phyloP scores from a whole-genome alignment of 441 rosid genomes.

The Eutrema salsugineum region DNA sequence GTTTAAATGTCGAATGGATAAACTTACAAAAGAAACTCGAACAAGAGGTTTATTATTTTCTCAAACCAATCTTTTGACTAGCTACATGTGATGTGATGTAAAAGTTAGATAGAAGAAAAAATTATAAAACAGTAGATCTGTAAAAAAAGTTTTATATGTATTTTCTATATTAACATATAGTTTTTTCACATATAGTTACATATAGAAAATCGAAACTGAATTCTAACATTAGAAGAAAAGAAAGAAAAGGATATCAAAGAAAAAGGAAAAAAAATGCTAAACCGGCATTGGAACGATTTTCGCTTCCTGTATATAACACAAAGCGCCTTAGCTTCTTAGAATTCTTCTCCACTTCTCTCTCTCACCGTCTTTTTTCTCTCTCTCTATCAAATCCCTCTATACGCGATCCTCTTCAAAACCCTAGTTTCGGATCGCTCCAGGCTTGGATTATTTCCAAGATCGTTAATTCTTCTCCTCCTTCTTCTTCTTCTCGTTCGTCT shows the following conservation, averaged over 20 bases:
- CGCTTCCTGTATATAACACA: constrained; percentile 16
- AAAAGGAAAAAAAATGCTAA: not conserved
- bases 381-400: constrained; percentile 18
- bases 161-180: not conserved
- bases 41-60: too few relatives aligned
- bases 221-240: not conserved
- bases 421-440: constrained; percentile 35
- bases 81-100: too few relatives aligned
- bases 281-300: constrained; percentile 24
- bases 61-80: too few relatives aligned
- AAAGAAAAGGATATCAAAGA: not conserved
- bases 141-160: too few relatives aligned
- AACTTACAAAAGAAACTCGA: too few relatives aligned
- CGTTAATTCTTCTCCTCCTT: not conserved
- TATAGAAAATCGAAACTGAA: not conserved
- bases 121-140: not conserved
- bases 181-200: not conserved
- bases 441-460: constrained; percentile 3
- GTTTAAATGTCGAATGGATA: too few relatives aligned
- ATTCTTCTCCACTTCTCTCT: constrained; percentile 37
- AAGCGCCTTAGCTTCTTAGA: constrained; percentile 27
- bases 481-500: not conserved
- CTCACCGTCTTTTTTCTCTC: constrained; percentile 21
- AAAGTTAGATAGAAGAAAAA: too few relatives aligned
- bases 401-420: constrained; percentile 47